Evolutionary conservation across 768 basidiomycete genomes (phyloP).

Genomic region (Pisolithus tinctorius): DNA sequence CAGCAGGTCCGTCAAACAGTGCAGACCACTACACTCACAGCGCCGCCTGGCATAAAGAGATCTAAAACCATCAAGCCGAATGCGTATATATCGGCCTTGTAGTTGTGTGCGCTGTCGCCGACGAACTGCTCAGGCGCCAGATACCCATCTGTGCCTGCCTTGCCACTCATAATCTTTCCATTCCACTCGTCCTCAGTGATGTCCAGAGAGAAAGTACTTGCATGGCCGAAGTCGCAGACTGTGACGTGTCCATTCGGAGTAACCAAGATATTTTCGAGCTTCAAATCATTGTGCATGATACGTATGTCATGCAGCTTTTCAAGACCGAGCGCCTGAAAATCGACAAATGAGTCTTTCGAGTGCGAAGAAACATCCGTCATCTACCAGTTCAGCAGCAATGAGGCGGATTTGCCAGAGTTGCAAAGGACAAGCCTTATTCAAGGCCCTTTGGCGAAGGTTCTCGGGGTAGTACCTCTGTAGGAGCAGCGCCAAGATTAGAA

Average conservation of each 20-base stretch:
- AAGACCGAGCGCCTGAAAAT: conserved; percentile 4
- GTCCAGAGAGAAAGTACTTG: conserved; percentile 5
- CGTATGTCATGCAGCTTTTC: conserved; percentile 12
- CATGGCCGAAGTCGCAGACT: conserved; percentile 14
- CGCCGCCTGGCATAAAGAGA: conserved; percentile 5
- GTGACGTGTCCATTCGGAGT: conserved; percentile 16
- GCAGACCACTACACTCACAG: neutral
- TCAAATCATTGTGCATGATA: conserved; percentile 45
- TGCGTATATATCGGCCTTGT: conserved; percentile 37
- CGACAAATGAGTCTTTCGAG: neutral
- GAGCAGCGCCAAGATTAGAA: neutral
- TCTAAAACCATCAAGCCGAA: conserved; percentile 23
- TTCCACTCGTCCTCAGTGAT: conserved; percentile 2
- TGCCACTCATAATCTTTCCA: neutral
- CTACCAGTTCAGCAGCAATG: conserved; percentile 12
- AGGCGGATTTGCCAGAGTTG: conserved; percentile 8
- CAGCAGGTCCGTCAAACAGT: neutral
- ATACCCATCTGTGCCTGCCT: conserved; percentile 35
- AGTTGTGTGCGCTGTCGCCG: conserved; percentile 31
- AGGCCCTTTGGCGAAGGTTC: conserved; percentile 4
- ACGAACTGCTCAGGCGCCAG: conserved; percentile 37
- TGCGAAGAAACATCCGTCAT: neutral
- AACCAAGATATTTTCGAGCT: conserved; percentile 46
- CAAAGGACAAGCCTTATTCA: neutral
- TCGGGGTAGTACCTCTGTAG: conserved; percentile 8